Evolutionary conservation across 192 early-diverging fungal species (phyloP).

Genomic region (Coemansia sp.): DNA sequence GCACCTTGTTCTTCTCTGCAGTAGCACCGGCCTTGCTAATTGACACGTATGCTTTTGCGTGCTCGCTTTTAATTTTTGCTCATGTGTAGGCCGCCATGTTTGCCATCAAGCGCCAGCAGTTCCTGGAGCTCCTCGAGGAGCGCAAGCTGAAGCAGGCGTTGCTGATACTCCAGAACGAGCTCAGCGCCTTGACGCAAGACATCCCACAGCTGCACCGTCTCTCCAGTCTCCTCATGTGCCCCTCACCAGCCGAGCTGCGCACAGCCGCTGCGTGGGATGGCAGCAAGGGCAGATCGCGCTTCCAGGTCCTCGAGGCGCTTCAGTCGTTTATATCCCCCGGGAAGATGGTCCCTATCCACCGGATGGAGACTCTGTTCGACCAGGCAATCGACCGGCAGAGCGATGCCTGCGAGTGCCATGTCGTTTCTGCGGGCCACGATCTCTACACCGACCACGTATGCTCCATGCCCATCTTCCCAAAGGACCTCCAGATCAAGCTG

Average conservation of each 20-base stretch:
- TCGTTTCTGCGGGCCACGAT: slow-evolving; percentile 12
- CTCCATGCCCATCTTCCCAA: slow-evolving; percentile 32
- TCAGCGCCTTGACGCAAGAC: slow-evolving; percentile 68
- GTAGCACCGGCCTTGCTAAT: slow-evolving; percentile 6
- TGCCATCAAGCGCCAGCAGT: slow-evolving; percentile 86
- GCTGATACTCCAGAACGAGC: slow-evolving; percentile 71
- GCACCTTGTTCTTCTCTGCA: no score
- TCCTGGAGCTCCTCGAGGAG: slow-evolving; percentile 78
- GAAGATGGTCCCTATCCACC: slow-evolving; percentile 81
- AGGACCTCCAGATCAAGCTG: slow-evolving; percentile 48
- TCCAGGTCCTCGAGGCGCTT: slow-evolving; percentile 29
- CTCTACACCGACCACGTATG: slow-evolving; percentile 50
- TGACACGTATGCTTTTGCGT: not conserved
- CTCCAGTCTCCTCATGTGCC: slow-evolving; percentile 47
- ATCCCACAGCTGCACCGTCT: slow-evolving; percentile 68
- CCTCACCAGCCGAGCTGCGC: slow-evolving; percentile 59
- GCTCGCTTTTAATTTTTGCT: not conserved
- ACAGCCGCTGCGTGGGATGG: slow-evolving; percentile 79
- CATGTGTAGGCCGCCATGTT: slow-evolving; percentile 54
- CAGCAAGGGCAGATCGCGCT: slow-evolving; percentile 51
- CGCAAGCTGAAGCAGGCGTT: slow-evolving; percentile 69
- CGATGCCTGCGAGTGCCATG: slow-evolving; percentile 79
- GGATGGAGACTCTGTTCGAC: slow-evolving; percentile 78
- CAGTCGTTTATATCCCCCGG: slow-evolving; percentile 71
- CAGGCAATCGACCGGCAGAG: slow-evolving; percentile 77